Evolutionary conservation across 768 basidiomycete genomes (phyloP).

Genomic region (Fomitopsis serialis): DNA sequence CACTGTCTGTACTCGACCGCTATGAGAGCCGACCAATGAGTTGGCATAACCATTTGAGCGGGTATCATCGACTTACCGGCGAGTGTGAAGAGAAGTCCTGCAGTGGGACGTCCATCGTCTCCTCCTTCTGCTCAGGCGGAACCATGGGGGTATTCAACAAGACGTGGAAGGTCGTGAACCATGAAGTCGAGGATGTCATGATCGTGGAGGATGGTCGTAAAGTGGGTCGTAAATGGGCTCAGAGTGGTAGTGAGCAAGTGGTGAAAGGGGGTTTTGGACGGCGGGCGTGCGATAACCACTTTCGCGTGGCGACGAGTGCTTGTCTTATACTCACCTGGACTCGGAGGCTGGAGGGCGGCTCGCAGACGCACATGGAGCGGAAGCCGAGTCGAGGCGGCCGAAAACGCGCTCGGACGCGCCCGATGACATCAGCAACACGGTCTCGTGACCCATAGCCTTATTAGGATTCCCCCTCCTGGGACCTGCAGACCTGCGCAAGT

Average conservation of each 20-base stretch:
- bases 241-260: not conserved
- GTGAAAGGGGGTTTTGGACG: too few species aligned
- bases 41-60: too few species aligned
- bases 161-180: slow-evolving; percentile 10
- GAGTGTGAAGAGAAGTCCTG: not conserved
- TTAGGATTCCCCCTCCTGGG: too few species aligned
- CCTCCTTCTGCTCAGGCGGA: slow-evolving; percentile 7
- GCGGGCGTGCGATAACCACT: not conserved
- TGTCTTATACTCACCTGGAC: not conserved
- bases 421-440: not conserved
- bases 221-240: not conserved
- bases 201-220: not conserved
- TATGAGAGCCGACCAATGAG: too few species aligned
- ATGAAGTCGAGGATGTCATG: not conserved
- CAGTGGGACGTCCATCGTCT: slow-evolving; percentile 8
- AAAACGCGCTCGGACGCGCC: not conserved
- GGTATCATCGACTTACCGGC: too few species aligned
- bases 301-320: not conserved
- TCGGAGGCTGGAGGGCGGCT: not conserved
- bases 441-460: too few species aligned
- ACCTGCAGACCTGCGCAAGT: too few species aligned
- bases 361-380: not conserved
- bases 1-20: too few species aligned
- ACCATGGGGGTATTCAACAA: slow-evolving; percentile 15
- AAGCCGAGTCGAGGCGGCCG: not conserved